Conservation (phyloP, 1,284 basidiomycete genomes). For the Fomitopsis palustris region DNA sequence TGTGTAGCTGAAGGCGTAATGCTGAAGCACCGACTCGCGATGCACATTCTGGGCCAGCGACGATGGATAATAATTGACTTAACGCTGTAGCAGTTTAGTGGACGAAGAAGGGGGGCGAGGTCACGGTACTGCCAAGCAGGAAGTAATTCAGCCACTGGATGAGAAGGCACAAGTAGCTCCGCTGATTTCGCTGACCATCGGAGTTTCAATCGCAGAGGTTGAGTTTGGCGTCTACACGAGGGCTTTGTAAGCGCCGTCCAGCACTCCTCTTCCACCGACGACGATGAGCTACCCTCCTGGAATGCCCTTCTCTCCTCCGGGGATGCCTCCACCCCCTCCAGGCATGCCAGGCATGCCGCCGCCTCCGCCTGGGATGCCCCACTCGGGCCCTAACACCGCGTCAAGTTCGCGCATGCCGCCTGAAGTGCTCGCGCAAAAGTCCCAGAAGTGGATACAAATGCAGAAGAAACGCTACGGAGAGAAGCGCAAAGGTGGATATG, state of each 20-base stretch:
- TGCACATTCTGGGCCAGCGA: too few relatives aligned
- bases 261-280: slow-evolving; percentile 19
- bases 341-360: slow-evolving; percentile 33
- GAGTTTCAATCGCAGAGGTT: neutral
- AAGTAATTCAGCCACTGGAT: too few relatives aligned
- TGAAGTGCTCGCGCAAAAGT: slow-evolving; percentile 80
- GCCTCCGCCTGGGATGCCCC: slow-evolving; percentile 7
- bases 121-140: too few relatives aligned
- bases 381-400: slow-evolving; percentile 32
- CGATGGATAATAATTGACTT: too few relatives aligned
- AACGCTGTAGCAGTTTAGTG: too few relatives aligned
- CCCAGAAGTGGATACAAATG: slow-evolving; percentile 92
- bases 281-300: slow-evolving; percentile 32
- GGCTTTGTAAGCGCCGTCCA: slow-evolving; percentile 4
- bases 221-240: neutral
- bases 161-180: neutral
- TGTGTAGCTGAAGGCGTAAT: too few relatives aligned
- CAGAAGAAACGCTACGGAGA: slow-evolving; percentile 90
- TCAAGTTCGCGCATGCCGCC: slow-evolving; percentile 64
- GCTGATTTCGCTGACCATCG: neutral
- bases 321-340: slow-evolving; percentile 50
- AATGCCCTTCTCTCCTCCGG: slow-evolving; percentile 42
- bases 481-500: slow-evolving; percentile 83
- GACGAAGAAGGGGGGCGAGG: too few relatives aligned
- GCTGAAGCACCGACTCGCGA: too few relatives aligned